Evolutionary conservation across 257 asterid species (phyloP), one percentile per base, ranked within the genome.

Genomic region (Gynochthodes officinalis): DNA sequence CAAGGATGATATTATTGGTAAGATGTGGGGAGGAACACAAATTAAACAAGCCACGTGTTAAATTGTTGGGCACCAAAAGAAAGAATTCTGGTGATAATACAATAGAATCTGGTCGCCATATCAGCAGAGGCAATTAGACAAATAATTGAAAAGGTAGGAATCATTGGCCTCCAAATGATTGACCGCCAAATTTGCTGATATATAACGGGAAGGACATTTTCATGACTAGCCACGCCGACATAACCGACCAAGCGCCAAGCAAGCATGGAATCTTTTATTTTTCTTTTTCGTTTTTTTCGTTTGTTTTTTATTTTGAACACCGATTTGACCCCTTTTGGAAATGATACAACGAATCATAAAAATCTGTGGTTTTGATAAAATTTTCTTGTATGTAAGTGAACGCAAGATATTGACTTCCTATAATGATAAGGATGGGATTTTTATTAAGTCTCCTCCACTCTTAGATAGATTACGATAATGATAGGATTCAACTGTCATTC

Each of bases 121-220:
- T 76, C 70, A 28, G 48, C 48, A 48, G 10, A 42, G 48, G 46
- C 16, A 52, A 53, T 55, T 73, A 15, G 28, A 7, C 8, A 30
- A 62, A 28, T 27, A 23, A 35, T 32, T 62, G 9, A 64, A 32
- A 37, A 70, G 64, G 74, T 53, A 21, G 23, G 73, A 57, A 74
- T 52, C 70, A 59, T 40, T 40, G 54, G 55, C 33, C 75, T 73
- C 61, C 76, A 35, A 79, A 74, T 74, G 77, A 70, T 79, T 74
- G 82, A 70, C 64, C 40, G 64, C 76, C 76, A 39, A 69, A 15
- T 62, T n/a, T n/a, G n/a, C n/a, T 64, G 65, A 2, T 60, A 9
- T 32, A 57, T 71, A n/a, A 52, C 3, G 21, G 0, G 58, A 4
- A 16, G 18, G 12, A 52, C 6, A 64, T 52, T 21, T 44, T n/a